Conservation (phyloP, 441 rosid species). For the Geranium incanum region DNA sequence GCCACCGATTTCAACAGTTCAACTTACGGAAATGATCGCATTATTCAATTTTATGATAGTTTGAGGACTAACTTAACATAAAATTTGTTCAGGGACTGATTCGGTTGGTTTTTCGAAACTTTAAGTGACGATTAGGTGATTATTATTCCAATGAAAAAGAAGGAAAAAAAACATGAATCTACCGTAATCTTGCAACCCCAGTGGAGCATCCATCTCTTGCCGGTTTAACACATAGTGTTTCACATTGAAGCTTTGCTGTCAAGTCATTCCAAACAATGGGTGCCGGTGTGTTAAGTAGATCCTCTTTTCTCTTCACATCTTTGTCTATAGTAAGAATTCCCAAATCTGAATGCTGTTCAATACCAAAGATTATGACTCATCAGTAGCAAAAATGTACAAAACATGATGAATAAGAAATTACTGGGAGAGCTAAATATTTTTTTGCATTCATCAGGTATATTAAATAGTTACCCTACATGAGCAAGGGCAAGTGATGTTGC, state of each 20-base stretch:
- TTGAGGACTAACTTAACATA: not conserved
- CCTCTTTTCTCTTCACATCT: conserved; percentile 56
- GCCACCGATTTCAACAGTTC: not conserved
- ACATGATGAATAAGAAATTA: not conserved
- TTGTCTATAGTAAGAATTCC: conserved; percentile 86
- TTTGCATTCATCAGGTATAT: not conserved
- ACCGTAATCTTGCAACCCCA: conserved; percentile 96
- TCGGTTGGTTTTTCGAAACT: not conserved
- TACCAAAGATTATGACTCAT: conserved; percentile 17
- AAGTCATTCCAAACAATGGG: conserved; percentile 53
- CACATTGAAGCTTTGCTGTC: conserved; percentile 58
- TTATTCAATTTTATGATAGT: not conserved
- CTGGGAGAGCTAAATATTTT: conserved; percentile 3
- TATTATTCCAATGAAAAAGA: not conserved
- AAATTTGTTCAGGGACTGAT: not conserved
- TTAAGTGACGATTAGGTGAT: not conserved
- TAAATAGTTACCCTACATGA: conserved; percentile 45
- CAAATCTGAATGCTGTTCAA: conserved; percentile 54
- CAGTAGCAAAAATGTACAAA: conserved; percentile 13
- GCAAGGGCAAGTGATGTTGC: conserved; percentile 73
- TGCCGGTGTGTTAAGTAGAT: conserved; percentile 43
- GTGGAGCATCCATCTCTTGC: conserved; percentile 97
- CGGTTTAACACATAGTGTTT: conserved; percentile 81
- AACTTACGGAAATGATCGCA: not conserved
- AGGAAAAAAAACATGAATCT: conserved; percentile 14